Conservation (phyloP, 768 basidiomycete genomes). For the Boletus tomentosulus region DNA sequence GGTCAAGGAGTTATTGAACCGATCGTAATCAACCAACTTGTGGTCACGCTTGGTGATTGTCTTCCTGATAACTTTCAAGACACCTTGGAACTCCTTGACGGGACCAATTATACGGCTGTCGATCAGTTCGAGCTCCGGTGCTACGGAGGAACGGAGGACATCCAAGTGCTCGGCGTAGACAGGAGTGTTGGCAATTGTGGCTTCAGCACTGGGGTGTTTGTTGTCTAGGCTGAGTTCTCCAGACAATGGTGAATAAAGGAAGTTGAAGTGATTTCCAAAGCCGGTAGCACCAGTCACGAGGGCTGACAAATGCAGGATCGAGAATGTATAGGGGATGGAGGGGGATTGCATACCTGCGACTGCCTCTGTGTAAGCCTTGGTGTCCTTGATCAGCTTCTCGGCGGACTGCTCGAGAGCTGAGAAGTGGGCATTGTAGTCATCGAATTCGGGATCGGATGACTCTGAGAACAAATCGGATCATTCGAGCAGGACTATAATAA, state of each 20-base stretch:
- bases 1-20: conserved; percentile 91
- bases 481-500: background rate
- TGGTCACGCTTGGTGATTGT: conserved; percentile 95
- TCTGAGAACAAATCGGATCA: conserved; percentile 37
- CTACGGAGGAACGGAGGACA: conserved; percentile 72
- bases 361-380: conserved; percentile 79
- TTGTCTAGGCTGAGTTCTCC: conserved; percentile 77
- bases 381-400: conserved; percentile 91
- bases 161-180: conserved; percentile 72
- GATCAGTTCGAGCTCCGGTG: conserved; percentile 93
- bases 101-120: conserved; percentile 82
- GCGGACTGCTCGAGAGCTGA: conserved; percentile 69
- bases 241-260: conserved; percentile 59
- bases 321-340: background rate
- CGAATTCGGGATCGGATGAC: conserved; percentile 85
- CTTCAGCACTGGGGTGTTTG: conserved; percentile 72
- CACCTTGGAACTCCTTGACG: conserved; percentile 80
- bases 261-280: conserved; percentile 60
- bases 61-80: conserved; percentile 89
- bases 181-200: conserved; percentile 75
- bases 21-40: conserved; percentile 95
- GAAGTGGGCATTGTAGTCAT: conserved; percentile 81
- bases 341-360: conserved; percentile 50
- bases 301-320: conserved; percentile 33
- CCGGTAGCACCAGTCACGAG: conserved; percentile 64